These are phyloP conservation scores for Amyloporia xantha DNA, from an alignment of 768 basidiomycete species.

Conservation along the genomic window DNA sequence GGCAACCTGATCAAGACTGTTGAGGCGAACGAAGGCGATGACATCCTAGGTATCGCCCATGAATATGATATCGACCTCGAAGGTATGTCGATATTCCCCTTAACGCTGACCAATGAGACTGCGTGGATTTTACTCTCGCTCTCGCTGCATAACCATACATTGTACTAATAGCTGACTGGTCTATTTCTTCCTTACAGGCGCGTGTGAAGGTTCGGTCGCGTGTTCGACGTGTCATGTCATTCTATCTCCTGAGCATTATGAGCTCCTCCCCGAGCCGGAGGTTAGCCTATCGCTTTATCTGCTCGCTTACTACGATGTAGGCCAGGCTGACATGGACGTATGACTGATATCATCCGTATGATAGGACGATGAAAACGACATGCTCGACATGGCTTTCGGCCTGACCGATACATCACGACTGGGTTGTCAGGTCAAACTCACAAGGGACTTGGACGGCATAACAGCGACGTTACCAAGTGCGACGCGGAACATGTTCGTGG, in stretches of 20 bases:
- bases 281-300: conserved; percentile 6
- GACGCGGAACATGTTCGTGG: conserved; percentile 96
- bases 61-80: conserved; percentile 96
- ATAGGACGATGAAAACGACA: conserved; percentile 94
- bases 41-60: conserved; percentile 84
- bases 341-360: not conserved
- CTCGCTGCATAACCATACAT: not conserved
- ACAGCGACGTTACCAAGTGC: conserved; percentile 81
- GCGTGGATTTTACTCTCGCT: not conserved
- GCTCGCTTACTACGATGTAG: not conserved
- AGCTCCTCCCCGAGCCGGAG: conserved; percentile 80
- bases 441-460: conserved; percentile 79
- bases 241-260: conserved; percentile 72
- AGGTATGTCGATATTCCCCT: conserved; percentile 44
- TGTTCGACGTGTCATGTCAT: conserved; percentile 98
- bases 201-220: conserved; percentile 94
- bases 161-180: not conserved
- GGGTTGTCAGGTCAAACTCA: conserved; percentile 75
- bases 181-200: conserved; percentile 47
- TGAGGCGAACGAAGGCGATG: conserved; percentile 92
- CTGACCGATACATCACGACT: conserved; percentile 87
- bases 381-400: conserved; percentile 97
- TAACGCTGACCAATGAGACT: not conserved
- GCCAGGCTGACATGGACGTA: too few species aligned
- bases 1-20: conserved; percentile 80